A percentile compares a stretch with the other conserved stretches of the same genome.
Conservation (phyloP, 2,329 filamentous ascomycete genomes). For the Botrytis squamosa region DNA sequence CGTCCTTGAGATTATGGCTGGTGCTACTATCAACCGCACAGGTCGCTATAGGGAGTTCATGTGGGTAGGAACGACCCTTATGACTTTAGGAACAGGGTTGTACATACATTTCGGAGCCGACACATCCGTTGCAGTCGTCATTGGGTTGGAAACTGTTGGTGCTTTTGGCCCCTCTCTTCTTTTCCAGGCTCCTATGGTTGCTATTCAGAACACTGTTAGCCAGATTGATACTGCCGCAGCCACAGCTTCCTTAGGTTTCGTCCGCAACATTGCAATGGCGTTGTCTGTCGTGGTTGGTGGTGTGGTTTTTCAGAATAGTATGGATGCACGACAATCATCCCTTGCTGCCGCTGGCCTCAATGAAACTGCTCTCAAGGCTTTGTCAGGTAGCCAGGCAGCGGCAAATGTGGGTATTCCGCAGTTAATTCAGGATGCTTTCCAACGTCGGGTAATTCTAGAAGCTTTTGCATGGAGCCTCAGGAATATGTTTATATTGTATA, state of each 20-base stretch:
- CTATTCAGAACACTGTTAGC: slow-evolving; percentile 52
- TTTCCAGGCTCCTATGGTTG: slow-evolving; percentile 55
- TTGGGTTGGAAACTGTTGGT: slow-evolving; percentile 49
- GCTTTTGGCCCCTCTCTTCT: slow-evolving; percentile 53
- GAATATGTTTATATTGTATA: slow-evolving; percentile 34
- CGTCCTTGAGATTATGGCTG: slow-evolving; percentile 56
- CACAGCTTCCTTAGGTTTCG: slow-evolving; percentile 51
- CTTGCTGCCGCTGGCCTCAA: slow-evolving; percentile 23
- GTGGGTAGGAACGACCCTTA: slow-evolving; percentile 44
- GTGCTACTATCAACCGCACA: slow-evolving; percentile 64
- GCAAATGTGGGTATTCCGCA: slow-evolving; percentile 41
- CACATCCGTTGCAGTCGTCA: slow-evolving; percentile 43
- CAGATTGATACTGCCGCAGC: slow-evolving; percentile 45
- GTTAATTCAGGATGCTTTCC: slow-evolving; percentile 36
- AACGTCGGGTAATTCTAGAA: slow-evolving; percentile 24
- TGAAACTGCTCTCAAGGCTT: slow-evolving; percentile 40
- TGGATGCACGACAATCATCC: slow-evolving; percentile 40
- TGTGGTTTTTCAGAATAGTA: slow-evolving; percentile 45
- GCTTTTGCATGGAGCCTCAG: slow-evolving; percentile 30
- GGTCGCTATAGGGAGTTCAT: slow-evolving; percentile 49
- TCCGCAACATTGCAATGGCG: slow-evolving; percentile 44
- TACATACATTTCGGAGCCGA: slow-evolving; percentile 44
- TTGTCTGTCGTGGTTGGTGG: slow-evolving; percentile 49
- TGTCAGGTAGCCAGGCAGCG: slow-evolving; percentile 28
- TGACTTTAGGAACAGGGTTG: slow-evolving; percentile 45